Conservation (phyloP, 2,329 filamentous ascomycete species). For the Dactylellina sp. region DNA sequence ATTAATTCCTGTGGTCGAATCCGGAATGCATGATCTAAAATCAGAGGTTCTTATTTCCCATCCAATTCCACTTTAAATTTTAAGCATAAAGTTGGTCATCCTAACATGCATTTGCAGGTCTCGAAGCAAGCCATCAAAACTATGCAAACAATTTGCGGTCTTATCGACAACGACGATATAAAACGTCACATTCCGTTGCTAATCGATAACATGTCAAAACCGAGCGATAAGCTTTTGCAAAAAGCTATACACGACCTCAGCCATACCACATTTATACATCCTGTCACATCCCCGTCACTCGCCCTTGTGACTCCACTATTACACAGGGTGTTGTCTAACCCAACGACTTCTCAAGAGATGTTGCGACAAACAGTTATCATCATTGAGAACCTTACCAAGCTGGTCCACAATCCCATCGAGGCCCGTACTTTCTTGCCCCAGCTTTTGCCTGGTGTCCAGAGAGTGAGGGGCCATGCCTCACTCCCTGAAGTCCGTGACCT, state of each 20-base stretch:
- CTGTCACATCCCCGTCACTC: slow-evolving; percentile 94
- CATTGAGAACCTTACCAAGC: slow-evolving; percentile 96
- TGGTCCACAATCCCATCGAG: slow-evolving; percentile 95
- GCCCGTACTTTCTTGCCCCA: slow-evolving; percentile 95
- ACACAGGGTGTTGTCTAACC: slow-evolving; percentile 92
- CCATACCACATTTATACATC: slow-evolving; percentile 97
- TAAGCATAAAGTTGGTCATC: background rate
- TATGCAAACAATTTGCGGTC: slow-evolving; percentile 88
- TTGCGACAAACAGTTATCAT: slow-evolving; percentile 95
- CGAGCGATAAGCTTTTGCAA: slow-evolving; percentile 85
- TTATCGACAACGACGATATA: slow-evolving; percentile 97
- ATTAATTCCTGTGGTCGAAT: slow-evolving; percentile 92
- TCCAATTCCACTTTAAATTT: slow-evolving; percentile 1
- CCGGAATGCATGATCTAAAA: slow-evolving; percentile 97
- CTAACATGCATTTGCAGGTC: slow-evolving; percentile 63
- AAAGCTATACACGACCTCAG: slow-evolving; percentile 97
- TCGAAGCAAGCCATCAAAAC: slow-evolving; percentile 88
- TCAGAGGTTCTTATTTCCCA: slow-evolving; percentile 71
- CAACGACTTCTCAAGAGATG: slow-evolving; percentile 90
- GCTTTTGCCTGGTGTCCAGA: slow-evolving; percentile 91
- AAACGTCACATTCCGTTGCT: slow-evolving; percentile 89
- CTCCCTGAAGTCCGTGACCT: slow-evolving; percentile 94
- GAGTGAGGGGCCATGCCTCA: slow-evolving; percentile 85
- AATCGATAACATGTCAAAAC: slow-evolving; percentile 94
- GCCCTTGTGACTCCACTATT: slow-evolving; percentile 93